Evolutionary conservation across 371 early-diverging fungal species (phyloP).

Genomic region (Dichotomocladium elegans): DNA sequence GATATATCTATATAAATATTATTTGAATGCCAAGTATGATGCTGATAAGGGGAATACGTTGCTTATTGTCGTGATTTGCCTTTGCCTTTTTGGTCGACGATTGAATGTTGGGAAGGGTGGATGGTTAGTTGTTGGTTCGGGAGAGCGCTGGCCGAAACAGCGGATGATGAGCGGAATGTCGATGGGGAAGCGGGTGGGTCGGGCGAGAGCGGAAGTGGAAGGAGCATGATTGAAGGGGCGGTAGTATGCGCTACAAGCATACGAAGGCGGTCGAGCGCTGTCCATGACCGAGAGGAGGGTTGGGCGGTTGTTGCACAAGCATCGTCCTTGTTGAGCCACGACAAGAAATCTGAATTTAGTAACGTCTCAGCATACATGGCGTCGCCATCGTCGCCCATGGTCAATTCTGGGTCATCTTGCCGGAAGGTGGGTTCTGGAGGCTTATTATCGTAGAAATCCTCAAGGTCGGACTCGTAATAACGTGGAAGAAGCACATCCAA

Average conservation of each 20-base stretch:
- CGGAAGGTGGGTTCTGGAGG: not conserved
- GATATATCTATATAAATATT: too few relatives aligned
- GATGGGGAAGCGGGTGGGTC: not conserved
- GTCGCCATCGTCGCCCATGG: slow-evolving; percentile 28
- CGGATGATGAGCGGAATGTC: not conserved
- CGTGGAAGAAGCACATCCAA: slow-evolving; percentile 16
- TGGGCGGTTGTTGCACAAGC: not conserved
- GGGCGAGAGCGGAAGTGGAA: not conserved
- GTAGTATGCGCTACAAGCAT: slow-evolving; percentile 15
- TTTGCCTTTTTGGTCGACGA: slow-evolving; percentile 7
- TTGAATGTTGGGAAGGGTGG: not conserved
- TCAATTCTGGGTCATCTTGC: slow-evolving; percentile 23
- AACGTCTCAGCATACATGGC: slow-evolving; percentile 23
- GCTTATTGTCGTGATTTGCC: slow-evolving; percentile 2
- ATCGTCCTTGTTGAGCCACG: slow-evolving; percentile 14
- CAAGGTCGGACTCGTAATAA: slow-evolving; percentile 15
- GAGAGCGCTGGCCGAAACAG: too few relatives aligned
- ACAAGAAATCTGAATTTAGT: slow-evolving; percentile 23
- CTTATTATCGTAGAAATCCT: slow-evolving; percentile 1
- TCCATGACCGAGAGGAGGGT: not conserved
- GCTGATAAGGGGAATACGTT: not conserved
- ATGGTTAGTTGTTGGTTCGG: not conserved
- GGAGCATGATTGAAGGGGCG: slow-evolving; percentile 1
- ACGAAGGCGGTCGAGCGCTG: slow-evolving; percentile 17
- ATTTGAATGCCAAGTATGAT: too few relatives aligned